phyloP scores from a whole-genome alignment of 768 basidiomycete species.

The Infundibulicybe gibba region DNA sequence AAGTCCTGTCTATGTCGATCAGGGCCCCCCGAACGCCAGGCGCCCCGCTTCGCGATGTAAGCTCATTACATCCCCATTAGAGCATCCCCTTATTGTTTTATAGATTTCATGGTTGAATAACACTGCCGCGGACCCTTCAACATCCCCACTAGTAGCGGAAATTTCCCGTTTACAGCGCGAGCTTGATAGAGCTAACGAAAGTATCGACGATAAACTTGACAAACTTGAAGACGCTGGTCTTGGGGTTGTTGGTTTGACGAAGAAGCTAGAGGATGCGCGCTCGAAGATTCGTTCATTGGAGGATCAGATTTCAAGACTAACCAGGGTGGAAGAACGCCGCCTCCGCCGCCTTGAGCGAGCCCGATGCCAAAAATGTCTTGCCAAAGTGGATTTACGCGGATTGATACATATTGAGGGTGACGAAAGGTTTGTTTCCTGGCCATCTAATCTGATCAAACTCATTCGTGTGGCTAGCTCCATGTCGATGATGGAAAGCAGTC shows the following conservation, averaged over 20 bases:
- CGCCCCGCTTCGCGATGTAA: conserved; percentile 71
- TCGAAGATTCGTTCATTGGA: conserved; percentile 52
- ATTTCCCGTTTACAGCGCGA: conserved; percentile 72
- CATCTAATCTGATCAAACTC: not conserved
- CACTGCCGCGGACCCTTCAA: conserved; percentile 51
- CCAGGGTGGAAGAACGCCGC: conserved; percentile 69
- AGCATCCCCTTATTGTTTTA: not conserved
- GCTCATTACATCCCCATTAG: conserved; percentile 15
- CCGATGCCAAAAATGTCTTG: conserved; percentile 67
- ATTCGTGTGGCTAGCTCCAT: conserved; percentile 46
- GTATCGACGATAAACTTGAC: conserved; percentile 86
- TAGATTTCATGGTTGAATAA: conserved; percentile 75
- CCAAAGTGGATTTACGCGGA: conserved; percentile 52
- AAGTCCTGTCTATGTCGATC: conserved; percentile 64
- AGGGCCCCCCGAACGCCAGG: conserved; percentile 76
- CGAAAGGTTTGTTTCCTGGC: conserved; percentile 48
- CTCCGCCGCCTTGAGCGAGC: conserved; percentile 54
- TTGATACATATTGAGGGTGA: conserved; percentile 43
- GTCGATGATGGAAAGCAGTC: conserved; percentile 32
- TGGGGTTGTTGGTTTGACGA: conserved; percentile 67
- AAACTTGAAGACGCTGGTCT: conserved; percentile 79
- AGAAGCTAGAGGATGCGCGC: conserved; percentile 70
- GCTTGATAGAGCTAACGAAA: conserved; percentile 76
- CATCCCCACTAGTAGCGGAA: conserved; percentile 65
- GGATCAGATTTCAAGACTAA: conserved; percentile 63